Evolutionary conservation across 2,329 filamentous ascomycete species (phyloP).

Genomic region (Aureobasidium sp.): DNA sequence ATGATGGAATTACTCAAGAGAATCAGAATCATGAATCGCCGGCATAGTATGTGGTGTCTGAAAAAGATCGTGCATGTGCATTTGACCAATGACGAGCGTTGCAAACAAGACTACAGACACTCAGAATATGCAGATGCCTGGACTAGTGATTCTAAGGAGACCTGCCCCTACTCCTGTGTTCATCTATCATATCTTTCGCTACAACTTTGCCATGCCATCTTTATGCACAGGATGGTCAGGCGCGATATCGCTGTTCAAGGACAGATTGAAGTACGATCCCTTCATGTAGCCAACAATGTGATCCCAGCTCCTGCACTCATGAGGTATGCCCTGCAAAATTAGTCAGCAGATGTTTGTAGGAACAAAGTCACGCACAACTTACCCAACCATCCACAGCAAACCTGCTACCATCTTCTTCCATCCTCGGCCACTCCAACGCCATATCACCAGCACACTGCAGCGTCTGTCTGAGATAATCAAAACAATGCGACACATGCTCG

Average conservation of each 20-base stretch:
- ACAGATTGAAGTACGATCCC: slow-evolving; percentile 14
- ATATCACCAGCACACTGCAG: slow-evolving; percentile 26
- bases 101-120: too few species aligned
- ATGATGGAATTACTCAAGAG: too few species aligned
- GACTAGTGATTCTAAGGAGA: background rate
- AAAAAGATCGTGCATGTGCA: too few species aligned
- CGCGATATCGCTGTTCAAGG: slow-evolving; percentile 16
- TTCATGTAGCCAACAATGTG: slow-evolving; percentile 17
- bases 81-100: too few species aligned
- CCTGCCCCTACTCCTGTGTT: background rate
- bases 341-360: background rate
- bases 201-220: background rate
- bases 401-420: slow-evolving; percentile 23
- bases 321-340: background rate
- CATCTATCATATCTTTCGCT: background rate
- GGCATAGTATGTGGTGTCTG: too few species aligned
- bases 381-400: slow-evolving; percentile 32
- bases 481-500: slow-evolving; percentile 26
- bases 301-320: slow-evolving; percentile 13
- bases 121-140: too few species aligned
- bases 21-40: too few species aligned
- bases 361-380: background rate
- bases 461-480: slow-evolving; percentile 27
- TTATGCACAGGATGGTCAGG: slow-evolving; percentile 12
- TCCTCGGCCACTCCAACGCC: slow-evolving; percentile 28